Evolutionary conservation across 768 basidiomycete species (phyloP), one percentile per base, ranked within the genome.

Genomic region (Leucosporidium scottii): DNA sequence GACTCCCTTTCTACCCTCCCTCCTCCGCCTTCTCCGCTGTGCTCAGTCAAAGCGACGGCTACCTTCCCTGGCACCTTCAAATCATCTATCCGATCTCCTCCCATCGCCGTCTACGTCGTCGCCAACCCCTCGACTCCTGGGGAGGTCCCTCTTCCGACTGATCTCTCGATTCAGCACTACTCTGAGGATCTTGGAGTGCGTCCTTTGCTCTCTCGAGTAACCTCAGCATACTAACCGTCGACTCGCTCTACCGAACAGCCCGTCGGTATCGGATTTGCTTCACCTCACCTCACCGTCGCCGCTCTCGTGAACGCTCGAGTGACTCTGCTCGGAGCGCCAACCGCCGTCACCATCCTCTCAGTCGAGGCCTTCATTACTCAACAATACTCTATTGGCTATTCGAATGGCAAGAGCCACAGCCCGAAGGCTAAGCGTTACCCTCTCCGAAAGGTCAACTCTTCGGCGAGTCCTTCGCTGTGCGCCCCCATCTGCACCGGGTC

Each of bases 211-310:
- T 10, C 18, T 2, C 9, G 4, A 4, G n/a, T 7, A 4, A 13
- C 55, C n/a, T 6, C 20, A 1, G 31, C 55, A 28, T 8, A 12
- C 18, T 23, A 10, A 30, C 28, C 18, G 3, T 8, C 28, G 18
- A 5, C n/a, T 31, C 55, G 2, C 55, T 17, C 1, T 34, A 0
- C 9, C 2, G 9, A 23, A 20, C 55, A 69, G 66, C 66, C 70
- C 12, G 64, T 71, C 56, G 70, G 70, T 4, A 44, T 71, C 31
- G 44, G 47, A 17, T 28, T 71, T 25, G 50, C 70, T 1, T 67
- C 66, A 1, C 70, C 70, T 13, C 70, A 71, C 51, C 59, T 71
- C 25, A 71, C 70, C 17, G 61, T 67, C 25, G 55, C 66, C 9
- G 39, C 66, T 2, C 64, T 71, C 8, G 39, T 55, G 56, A 71